Evolutionary conservation across 78 protist genomes (phyloP), one percentile per base, ranked within the genome.

Genomic region (Bodo saltans): DNA sequence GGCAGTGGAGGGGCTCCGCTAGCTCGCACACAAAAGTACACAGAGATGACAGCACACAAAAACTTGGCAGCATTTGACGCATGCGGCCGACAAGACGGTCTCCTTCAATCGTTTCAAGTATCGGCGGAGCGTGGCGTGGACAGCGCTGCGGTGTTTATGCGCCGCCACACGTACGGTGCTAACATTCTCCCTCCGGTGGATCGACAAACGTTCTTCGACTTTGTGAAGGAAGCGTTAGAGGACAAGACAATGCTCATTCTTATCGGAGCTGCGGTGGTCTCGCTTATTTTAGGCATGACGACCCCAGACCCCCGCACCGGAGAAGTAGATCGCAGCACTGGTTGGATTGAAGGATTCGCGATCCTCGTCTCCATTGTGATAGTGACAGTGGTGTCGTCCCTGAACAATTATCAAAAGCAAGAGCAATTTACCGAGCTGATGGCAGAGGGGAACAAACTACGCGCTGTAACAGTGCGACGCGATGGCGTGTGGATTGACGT

Each of bases 291-390:
- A 17, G 85, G 85, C 35, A 4, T 81, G n/a, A 71, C 74, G 32
- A 71, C 74, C 23, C 85, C 81, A 17, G 81, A 76, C 67, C 81
- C 81, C 34, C 81, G 78, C 75, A 73, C 74, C 33, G 74, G 87
- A 1, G 12, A 68, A 39, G 74, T 73, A 26, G 79, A 83, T 32
- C 34, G 30, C 87, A 32, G 29, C 26, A 71, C 53, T 3, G 96
- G 91, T 0, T 95, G 97, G 99, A 88, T 92, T 34, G 97, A 96
- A 68, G 98, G 98, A 47, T 88, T 83, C 1, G 96, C 97, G 42
- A 95, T 96, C 82, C 68, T 96, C 37, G 81, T 90, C 21, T 96
- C 97, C 35, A 97, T 96, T 32, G 37, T 84, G 12, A 29, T 95
- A 32, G 99, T 96, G 26, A 85, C 82, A 3, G 4, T 83, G 26